Conservation (phyloP, 495 filamentous ascomycete species). For the Hypoxylon perforatum region DNA sequence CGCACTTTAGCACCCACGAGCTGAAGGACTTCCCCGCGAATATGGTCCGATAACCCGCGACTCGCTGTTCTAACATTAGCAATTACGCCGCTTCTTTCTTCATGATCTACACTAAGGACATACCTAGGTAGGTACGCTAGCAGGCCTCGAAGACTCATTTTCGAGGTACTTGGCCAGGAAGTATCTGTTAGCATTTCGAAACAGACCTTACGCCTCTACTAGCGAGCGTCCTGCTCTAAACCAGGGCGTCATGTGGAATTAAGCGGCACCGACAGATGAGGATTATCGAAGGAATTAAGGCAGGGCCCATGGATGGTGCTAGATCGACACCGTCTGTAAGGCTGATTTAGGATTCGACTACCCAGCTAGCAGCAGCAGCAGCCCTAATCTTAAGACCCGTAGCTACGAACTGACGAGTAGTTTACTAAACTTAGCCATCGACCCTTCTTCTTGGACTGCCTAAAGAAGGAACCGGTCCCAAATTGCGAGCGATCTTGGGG, state of each 20-base stretch:
- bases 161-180: background rate
- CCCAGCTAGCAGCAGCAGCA: no score
- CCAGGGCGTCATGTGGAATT: background rate
- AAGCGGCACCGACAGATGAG: background rate
- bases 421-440: constrained; percentile 1
- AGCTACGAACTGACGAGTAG: background rate
- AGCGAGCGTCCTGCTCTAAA: background rate
- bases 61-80: background rate
- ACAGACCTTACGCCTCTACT: background rate
- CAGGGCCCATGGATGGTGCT: background rate
- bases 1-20: background rate
- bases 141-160: background rate
- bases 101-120: background rate
- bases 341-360: constrained; percentile 5
- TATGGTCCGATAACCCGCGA: background rate
- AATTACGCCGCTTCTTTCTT: background rate
- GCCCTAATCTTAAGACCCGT: background rate
- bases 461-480: background rate
- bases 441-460: no score
- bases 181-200: background rate
- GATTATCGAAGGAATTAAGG: background rate
- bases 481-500: background rate
- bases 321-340: constrained; percentile 2
- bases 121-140: no score
- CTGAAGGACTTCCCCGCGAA: background rate